phyloP scores from a whole-genome alignment of 2,329 filamentous ascomycete species.

The Cryphonectria nitschkei region DNA sequence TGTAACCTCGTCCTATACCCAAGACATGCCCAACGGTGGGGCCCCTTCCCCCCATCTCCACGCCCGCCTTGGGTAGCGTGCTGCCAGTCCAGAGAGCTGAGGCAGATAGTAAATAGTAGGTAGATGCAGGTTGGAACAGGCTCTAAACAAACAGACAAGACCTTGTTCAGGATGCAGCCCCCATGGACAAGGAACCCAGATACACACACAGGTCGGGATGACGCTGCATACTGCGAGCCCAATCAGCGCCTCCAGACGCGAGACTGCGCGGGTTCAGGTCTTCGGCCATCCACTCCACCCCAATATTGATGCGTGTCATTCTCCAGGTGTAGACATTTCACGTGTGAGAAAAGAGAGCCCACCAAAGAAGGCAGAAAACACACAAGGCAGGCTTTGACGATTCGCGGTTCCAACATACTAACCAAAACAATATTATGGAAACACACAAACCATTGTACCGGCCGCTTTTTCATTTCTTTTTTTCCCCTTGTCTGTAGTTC shows the following conservation, averaged over 20 bases:
- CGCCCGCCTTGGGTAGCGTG: slow-evolving; percentile 5
- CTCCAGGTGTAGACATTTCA: neutral
- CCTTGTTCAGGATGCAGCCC: slow-evolving; percentile 12
- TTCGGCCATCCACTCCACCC: neutral
- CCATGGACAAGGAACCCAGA: neutral
- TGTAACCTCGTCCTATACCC: neutral
- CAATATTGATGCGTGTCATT: neutral
- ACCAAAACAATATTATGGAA: neutral
- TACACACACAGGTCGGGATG: slow-evolving; percentile 12
- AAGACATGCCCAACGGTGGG: neutral
- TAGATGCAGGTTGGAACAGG: neutral
- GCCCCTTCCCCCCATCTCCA: neutral
- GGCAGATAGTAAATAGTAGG: neutral
- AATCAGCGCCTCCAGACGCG: slow-evolving; percentile 27
- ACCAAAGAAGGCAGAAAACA: neutral
- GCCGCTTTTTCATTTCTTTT: neutral
- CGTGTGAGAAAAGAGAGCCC: neutral
- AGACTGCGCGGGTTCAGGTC: slow-evolving; percentile 7
- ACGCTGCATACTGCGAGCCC: slow-evolving; percentile 13
- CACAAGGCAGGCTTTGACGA: neutral
- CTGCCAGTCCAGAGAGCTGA: neutral
- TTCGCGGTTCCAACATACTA: neutral
- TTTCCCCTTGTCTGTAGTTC: neutral
- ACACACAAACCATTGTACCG: neutral
- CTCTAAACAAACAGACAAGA: slow-evolving; percentile 5